Evolutionary conservation across 2,329 filamentous ascomycete genomes (phyloP), one percentile per base, ranked within the genome.

Genomic region (Fusarium sp.): DNA sequence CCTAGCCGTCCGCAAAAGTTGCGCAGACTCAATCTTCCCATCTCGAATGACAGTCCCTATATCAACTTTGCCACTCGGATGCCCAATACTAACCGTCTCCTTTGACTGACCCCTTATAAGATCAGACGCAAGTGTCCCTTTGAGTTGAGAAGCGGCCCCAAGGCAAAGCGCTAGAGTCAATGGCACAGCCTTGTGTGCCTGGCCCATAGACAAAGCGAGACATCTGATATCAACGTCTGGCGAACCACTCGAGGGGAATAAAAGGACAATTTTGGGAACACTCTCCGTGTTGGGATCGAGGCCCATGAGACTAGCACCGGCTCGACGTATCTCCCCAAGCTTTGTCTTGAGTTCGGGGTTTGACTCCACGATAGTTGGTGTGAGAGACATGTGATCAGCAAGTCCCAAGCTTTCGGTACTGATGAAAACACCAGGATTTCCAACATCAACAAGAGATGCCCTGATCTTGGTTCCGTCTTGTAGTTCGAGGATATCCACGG

Each of bases 351-450:
- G 79, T 3, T 73, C 73, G 0, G 80, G 71, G 58, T 86, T 79
- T 4, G 82, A 81, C 25, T 88, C 85, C 46, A 92, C 84, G 33
- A 84, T 82, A 29, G 87, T 83, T 0, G 90, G 89, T 0, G 86
- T 83, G 39, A 91, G 82, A 14, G 83, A 82, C 6, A 85, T 84
- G 22, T 84, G 79, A 5, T 89, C 80, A 7, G 81, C 84, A 2
- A 80, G 35, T n/a, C 79, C 79, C 18, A 92, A 75, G 64, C 89
- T 86, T 4, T 81, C 75, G 0, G 90, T 88, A 12, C 81, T 81
- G 1, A 93, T 81, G 75, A 93, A 93, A 18, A 91, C 84, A 50
- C 87, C 88, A 0, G 91, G 91, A 72, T 92, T 92, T 2, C 87
- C 87, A 2, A 88, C 88, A 68, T 93, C 91, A 2, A 92, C 84